phyloP scores from a whole-genome alignment of 768 basidiomycete species.

The Russula ochroleuca region DNA sequence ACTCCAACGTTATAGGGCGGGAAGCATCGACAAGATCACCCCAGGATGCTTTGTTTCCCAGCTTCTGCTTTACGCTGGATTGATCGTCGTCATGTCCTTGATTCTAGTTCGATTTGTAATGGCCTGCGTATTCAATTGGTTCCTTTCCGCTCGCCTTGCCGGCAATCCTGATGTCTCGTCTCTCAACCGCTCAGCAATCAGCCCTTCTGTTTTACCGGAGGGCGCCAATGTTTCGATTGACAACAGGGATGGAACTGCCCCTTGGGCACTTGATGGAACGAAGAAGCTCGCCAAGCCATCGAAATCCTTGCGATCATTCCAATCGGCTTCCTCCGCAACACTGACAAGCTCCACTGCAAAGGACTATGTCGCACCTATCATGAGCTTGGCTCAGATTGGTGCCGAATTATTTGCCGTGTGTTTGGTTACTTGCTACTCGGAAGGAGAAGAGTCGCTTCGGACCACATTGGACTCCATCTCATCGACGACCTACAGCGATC shows the following conservation, averaged over 20 bases:
- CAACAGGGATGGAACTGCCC: constrained; percentile 88
- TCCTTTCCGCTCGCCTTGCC: constrained; percentile 77
- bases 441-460: constrained; percentile 88
- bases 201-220: constrained; percentile 93
- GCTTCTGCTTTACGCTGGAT: constrained; percentile 83
- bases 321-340: constrained; percentile 53
- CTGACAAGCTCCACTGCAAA: constrained; percentile 40
- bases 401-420: constrained; percentile 93
- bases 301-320: constrained; percentile 48
- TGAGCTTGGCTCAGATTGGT: constrained; percentile 88
- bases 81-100: constrained; percentile 87
- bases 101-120: constrained; percentile 90
- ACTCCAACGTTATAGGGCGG: constrained; percentile 80
- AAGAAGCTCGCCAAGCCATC: constrained; percentile 47
- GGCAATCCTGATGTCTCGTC: constrained; percentile 67
- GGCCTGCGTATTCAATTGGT: constrained; percentile 98
- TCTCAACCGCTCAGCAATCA: constrained; percentile 79
- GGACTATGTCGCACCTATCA: constrained; percentile 51
- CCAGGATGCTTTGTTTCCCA: constrained; percentile 93
- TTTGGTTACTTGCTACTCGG: constrained; percentile 96
- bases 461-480: constrained; percentile 94
- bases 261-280: constrained; percentile 68
- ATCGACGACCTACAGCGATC: constrained; percentile 83
- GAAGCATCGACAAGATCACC: constrained; percentile 93
- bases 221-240: constrained; percentile 94